Evolutionary conservation across 305 asterid species (phyloP), one percentile per base, ranked within the genome.

Genomic region (Rubia peregrina): DNA sequence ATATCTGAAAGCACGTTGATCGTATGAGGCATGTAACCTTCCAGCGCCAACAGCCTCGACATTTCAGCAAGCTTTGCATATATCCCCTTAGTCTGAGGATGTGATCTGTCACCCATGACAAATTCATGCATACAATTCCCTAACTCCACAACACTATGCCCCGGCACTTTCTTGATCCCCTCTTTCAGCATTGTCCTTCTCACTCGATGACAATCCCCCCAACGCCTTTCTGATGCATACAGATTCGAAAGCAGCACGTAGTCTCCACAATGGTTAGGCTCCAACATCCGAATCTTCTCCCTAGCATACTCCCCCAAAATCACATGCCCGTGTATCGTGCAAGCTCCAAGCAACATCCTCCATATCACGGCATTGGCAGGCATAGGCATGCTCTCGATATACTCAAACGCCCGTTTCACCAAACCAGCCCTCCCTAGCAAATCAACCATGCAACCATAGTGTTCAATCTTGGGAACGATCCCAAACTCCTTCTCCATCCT

Each of bases 401-500:
- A 92, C 17, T 85, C 84, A 44, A 87, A 83, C 5, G 98, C 96
- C 71, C 56, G 84, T 57, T 81, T 59, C 53, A 90, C 92, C 73
- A 85, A 82, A 48, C 96, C 98, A 4, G 96, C 98, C 65, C 96
- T 81, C 36, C 95, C 89, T 62, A 92, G 83, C 66, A 92, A 78
- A 80, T 92, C 98, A 62, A 92, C 96, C 91, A 92, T 85, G 77
- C 98, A 90, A 59, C 98, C 98, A 49, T 87, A 84, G 68, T 92
- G 98, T 57, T 92, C 98, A 49, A 88, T 87, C 82, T 85, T 88
- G 17, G 98, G 95, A 61, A 76, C 84, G 33, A 92, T 82, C 11
- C 79, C 75, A 55, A 76, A 92, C 60, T 76, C 85, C 42, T 75
- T 72, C 41, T 74, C 66, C 96, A 92, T 90, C 80, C 78, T 90